A percentile compares a stretch with the other conserved stretches of the same genome.
Evolutionary conservation across 1,139 yeast genomes (phyloP).

Genomic region (Suhomyces yuchorum): DNA sequence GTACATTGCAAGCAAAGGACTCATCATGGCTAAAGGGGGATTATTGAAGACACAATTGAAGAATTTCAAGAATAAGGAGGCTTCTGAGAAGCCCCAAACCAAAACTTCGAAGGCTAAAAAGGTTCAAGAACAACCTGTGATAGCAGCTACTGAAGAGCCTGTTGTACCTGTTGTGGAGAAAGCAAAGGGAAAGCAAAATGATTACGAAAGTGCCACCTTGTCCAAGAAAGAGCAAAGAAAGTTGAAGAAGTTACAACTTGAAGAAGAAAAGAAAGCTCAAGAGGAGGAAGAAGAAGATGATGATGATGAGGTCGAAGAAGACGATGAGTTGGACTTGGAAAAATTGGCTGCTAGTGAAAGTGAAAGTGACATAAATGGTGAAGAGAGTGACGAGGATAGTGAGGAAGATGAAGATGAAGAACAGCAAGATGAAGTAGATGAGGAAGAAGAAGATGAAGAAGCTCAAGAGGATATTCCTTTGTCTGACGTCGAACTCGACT

Average conservation of each 20-base stretch:
- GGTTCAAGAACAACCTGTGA: conserved; percentile 12
- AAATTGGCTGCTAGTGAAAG: conserved; percentile 57
- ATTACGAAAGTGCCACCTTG: conserved; percentile 47
- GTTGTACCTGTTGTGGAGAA: conserved; percentile 10
- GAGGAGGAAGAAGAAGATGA: conserved; percentile 34
- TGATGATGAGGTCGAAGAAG: conserved; percentile 31
- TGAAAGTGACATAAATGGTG: conserved; percentile 44
- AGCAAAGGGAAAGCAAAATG: conserved; percentile 23
- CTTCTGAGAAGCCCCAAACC: conserved; percentile 29
- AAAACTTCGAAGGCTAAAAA: conserved; percentile 22
- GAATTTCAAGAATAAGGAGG: conserved; percentile 31
- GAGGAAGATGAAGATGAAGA: conserved; percentile 45
- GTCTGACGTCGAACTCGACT: conserved; percentile 79
- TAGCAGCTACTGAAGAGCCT: conserved; percentile 5
- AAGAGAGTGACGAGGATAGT: conserved; percentile 41
- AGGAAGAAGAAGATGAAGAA: conserved; percentile 44
- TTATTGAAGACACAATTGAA: conserved; percentile 40
- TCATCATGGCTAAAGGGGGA: conserved; percentile 35
- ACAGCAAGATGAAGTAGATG: conserved; percentile 47
- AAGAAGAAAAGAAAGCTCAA: conserved; percentile 23
- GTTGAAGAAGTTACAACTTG: conserved; percentile 50
- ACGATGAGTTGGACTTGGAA: conserved; percentile 51
- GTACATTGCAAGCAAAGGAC: neutral
- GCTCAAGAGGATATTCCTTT: conserved; percentile 69
- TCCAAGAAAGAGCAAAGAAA: conserved; percentile 69